These are phyloP conservation scores for Pythium chondricola DNA, from an alignment of 352 stramenopile species.

Conservation along the genomic window DNA sequence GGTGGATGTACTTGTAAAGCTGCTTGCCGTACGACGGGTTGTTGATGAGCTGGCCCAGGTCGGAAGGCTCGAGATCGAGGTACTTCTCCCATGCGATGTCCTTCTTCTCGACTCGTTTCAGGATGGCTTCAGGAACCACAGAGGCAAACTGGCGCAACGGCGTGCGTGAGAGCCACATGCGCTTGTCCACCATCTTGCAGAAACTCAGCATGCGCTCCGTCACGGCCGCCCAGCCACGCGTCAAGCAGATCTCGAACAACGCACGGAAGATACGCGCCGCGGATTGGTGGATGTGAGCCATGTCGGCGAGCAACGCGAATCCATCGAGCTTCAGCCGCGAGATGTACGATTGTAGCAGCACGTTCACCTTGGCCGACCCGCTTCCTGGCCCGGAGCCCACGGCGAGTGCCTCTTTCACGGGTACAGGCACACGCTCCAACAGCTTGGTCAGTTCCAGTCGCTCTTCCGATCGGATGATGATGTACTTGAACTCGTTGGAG, in stretches of 20 bases:
- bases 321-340: conserved; percentile 96
- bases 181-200: conserved; percentile 99
- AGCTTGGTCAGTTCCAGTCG: conserved; percentile 98
- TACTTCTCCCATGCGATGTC: conserved; percentile 99
- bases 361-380: conserved; percentile 97
- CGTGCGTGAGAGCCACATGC: conserved; percentile 97
- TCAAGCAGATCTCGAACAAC: conserved; percentile 98
- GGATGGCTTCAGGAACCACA: conserved; percentile 92
- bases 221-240: conserved; percentile 92
- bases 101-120: conserved; percentile 97
- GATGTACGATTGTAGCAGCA: conserved; percentile 99
- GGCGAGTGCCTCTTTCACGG: conserved; percentile 94
- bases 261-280: conserved; percentile 97
- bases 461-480: conserved; percentile 98
- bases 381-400: conserved; percentile 40
- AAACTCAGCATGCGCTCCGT: conserved; percentile 95
- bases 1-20: conserved; percentile 97
- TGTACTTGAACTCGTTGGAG: conserved; percentile 98
- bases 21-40: conserved; percentile 97
- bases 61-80: conserved; percentile 94
- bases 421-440: conserved; percentile 96
- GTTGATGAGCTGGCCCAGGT: conserved; percentile 97
- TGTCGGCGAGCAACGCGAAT: conserved; percentile 98
- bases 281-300: conserved; percentile 99
- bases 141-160: conserved; percentile 95